A percentile compares a stretch with the other conserved stretches of the same genome.
These are phyloP conservation scores for Cyclocybe cylindracea DNA, from an alignment of 768 basidiomycete species.

Conservation along the genomic window DNA sequence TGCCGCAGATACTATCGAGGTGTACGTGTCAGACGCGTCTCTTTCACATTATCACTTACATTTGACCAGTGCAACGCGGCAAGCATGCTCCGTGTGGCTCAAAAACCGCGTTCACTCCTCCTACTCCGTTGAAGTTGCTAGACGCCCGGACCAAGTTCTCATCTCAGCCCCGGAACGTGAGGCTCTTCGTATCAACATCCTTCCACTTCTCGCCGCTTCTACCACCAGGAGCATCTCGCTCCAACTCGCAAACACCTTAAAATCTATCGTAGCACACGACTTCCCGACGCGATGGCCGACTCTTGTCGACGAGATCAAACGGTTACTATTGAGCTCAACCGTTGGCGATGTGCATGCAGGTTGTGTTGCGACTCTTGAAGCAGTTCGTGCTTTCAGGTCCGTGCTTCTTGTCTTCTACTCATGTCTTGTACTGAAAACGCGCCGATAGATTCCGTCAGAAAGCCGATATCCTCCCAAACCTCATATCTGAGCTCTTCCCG, in stretches of 20 bases:
- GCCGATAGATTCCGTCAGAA: constrained; percentile 65
- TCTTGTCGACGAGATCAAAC: constrained; percentile 67
- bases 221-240: constrained; percentile 69
- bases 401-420: constrained; percentile 17
- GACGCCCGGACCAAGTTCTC: constrained; percentile 60
- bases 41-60: background rate
- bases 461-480: constrained; percentile 53
- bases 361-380: constrained; percentile 75
- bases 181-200: constrained; percentile 66
- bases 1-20: constrained; percentile 71
- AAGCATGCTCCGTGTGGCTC: constrained; percentile 84
- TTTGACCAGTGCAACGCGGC: constrained; percentile 67
- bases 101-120: constrained; percentile 82
- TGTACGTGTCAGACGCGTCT: constrained; percentile 57
- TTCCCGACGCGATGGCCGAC: constrained; percentile 78
- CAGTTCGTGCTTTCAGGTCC: constrained; percentile 75
- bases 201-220: constrained; percentile 69
- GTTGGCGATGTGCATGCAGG: constrained; percentile 81
- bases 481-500: constrained; percentile 71
- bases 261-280: constrained; percentile 73
- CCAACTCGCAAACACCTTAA: constrained; percentile 75
- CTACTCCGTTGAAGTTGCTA: constrained; percentile 53
- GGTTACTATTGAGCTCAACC: constrained; percentile 60
- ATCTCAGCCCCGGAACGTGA: constrained; percentile 72
- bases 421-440: background rate